Evolutionary conservation across 1,284 basidiomycete genomes (phyloP).

Genomic region (Ustilago shanxiensis): DNA sequence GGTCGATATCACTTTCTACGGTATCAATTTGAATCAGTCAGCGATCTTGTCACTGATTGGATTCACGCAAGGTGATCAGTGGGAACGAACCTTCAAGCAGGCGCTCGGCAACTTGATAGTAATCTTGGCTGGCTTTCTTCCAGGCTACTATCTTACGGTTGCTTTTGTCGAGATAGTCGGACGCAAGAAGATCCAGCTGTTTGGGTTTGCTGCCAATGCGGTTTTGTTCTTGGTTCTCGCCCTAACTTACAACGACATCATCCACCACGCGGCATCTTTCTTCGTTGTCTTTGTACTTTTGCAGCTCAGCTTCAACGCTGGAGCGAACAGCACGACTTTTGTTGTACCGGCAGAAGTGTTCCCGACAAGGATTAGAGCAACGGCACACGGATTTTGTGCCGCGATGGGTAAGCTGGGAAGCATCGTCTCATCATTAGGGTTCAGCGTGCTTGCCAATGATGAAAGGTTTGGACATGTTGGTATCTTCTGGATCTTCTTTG

Average conservation of each 20-base stretch:
- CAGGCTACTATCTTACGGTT: slow-evolving; percentile 62
- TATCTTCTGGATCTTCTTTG: slow-evolving; percentile 61
- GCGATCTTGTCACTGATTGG: slow-evolving; percentile 79
- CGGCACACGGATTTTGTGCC: slow-evolving; percentile 72
- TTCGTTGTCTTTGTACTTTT: slow-evolving; percentile 82
- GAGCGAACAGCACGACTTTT: slow-evolving; percentile 84
- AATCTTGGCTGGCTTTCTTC: slow-evolving; percentile 56
- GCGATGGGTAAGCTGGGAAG: slow-evolving; percentile 73
- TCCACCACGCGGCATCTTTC: slow-evolving; percentile 74
- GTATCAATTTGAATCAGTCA: slow-evolving; percentile 83
- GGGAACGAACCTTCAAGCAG: slow-evolving; percentile 74
- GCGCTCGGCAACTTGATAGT: slow-evolving; percentile 68
- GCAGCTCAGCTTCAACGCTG: slow-evolving; percentile 72
- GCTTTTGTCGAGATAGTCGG: slow-evolving; percentile 49
- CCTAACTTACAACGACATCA: slow-evolving; percentile 52
- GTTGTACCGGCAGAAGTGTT: slow-evolving; percentile 81
- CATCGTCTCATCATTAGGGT: slow-evolving; percentile 71
- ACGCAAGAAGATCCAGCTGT: slow-evolving; percentile 64
- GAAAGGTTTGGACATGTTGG: slow-evolving; percentile 33
- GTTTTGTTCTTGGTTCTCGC: slow-evolving; percentile 63
- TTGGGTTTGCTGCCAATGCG: slow-evolving; percentile 62
- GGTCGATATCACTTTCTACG: slow-evolving; percentile 80
- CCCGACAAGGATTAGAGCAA: slow-evolving; percentile 79
- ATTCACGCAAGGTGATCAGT: slow-evolving; percentile 70
- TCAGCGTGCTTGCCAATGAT: slow-evolving; percentile 36